Base-by-base conservation (phyloP, 2,329 filamentous ascomycete species). In the Aspergillus cejpii region DNA sequence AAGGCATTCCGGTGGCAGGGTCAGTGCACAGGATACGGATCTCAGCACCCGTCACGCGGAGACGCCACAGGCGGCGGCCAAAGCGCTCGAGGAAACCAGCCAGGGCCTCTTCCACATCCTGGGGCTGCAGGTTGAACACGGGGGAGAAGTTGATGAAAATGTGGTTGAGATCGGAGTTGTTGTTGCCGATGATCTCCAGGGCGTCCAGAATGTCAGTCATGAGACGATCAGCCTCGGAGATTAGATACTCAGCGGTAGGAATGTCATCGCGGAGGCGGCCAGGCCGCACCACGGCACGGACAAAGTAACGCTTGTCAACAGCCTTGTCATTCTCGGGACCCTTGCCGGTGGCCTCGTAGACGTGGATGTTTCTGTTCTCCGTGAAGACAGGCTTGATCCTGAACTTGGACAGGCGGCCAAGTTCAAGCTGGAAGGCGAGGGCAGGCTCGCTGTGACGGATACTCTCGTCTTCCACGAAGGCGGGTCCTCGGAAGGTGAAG, bases 91-190 rank as follows among this genome's bases (percentile, higher is more conserved):
- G 75, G 81, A 98, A 98, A 44, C 90, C 90, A 62, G 85, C 88
- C 19, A 98, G 81, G 23, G 88, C 91, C 69, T 94, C 81, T 72
- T 97, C 89, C 12, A 98, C 88, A 72, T 96, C 88, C 48, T 81
- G 74, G 3, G 92, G 90, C 61, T 88, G 78, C 39, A 98, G 81
- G 65, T 89, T 87, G 82, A 98, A 97, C 47, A 96, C 87, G 7
- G 90, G 88, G 0, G 88, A 92, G 75, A 98, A 98, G 79, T 98
- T 97, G 78, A 98, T 92, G 76, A 98, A 98, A 78, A 98, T 92
- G 74, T 98, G 92, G 77, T 98, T 98, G 64, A 98, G 79, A 76
- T 98, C 92, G 41, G 92, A 95, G 74, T 94, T 94, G 75, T 96
- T 97, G 78, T 95, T 96, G 64, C 92, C 92, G 63, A 96, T 94